A percentile compares a stretch with the other conserved stretches of the same genome.
Conservation (phyloP, 169 alveolate genomes). For the Eimeria zaria region DNA sequence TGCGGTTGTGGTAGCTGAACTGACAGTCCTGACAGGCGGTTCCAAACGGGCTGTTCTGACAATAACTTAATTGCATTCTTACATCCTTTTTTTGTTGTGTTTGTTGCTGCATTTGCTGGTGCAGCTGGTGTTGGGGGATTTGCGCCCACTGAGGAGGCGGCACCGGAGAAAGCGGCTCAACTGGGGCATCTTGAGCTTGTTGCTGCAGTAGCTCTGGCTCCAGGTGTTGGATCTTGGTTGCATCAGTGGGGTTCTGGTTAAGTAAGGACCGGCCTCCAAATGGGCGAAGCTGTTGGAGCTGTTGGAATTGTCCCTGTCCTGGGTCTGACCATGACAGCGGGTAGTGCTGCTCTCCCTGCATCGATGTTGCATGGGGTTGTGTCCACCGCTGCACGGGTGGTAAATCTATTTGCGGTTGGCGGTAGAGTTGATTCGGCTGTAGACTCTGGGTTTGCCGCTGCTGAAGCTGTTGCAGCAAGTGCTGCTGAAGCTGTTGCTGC, state of each 20-base stretch:
- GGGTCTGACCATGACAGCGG: slow-evolving; percentile 28
- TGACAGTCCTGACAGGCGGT: slow-evolving; percentile 3
- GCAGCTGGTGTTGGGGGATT: slow-evolving; percentile 55
- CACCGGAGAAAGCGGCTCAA: slow-evolving; percentile 51
- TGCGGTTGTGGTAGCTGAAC: slow-evolving; percentile 35
- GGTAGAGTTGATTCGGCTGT: slow-evolving; percentile 11
- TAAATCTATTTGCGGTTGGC: background rate
- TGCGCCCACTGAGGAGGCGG: slow-evolving; percentile 78
- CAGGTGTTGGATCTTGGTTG: background rate
- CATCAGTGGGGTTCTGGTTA: background rate
- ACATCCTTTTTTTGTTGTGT: background rate
- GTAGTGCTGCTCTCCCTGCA: slow-evolving; percentile 46
- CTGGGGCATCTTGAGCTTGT: background rate
- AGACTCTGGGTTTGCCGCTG: slow-evolving; percentile 17
- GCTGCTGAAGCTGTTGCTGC: slow-evolving; percentile 64
- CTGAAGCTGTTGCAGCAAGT: slow-evolving; percentile 5
- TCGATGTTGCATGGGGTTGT: background rate
- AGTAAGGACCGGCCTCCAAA: background rate
- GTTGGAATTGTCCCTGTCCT: slow-evolving; percentile 6
- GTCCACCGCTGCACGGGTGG: slow-evolving; percentile 10
- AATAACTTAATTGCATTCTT: background rate
- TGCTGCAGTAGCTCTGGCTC: slow-evolving; percentile 37
- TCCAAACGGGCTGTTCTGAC: slow-evolving; percentile 32
- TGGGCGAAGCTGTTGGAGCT: slow-evolving; percentile 50
- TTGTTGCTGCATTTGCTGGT: background rate